Percentiles rank a stretch among this genome's conserved stretches.
Conservation (phyloP, 306 rosid species). For the Bauhinia variegata region DNA sequence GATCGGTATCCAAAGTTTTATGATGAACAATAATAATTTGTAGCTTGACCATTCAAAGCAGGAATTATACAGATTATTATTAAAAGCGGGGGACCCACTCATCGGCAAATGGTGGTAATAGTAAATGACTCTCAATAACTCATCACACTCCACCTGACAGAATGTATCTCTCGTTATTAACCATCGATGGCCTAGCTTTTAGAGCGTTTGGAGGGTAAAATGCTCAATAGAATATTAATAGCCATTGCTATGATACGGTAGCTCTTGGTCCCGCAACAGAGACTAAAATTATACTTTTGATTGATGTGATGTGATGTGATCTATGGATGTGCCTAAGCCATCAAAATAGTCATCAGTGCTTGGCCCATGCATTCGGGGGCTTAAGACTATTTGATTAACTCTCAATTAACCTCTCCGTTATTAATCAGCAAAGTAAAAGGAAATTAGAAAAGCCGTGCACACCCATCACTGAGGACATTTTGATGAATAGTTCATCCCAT, state of each 20-base stretch:
- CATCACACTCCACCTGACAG: slow-evolving; percentile 46
- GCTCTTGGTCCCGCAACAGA: slow-evolving; percentile 46
- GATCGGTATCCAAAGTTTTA: slow-evolving; percentile 63
- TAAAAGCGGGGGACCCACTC: slow-evolving; percentile 47
- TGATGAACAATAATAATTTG: slow-evolving; percentile 65
- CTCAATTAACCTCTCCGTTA: not conserved
- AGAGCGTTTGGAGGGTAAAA: slow-evolving; percentile 40
- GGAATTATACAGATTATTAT: slow-evolving; percentile 37
- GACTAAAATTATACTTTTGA: slow-evolving; percentile 49
- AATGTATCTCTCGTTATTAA: slow-evolving; percentile 35
- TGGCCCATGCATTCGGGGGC: slow-evolving; percentile 14
- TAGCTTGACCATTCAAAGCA: slow-evolving; percentile 88
- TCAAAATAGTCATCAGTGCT: slow-evolving; percentile 32
- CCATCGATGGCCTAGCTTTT: slow-evolving; percentile 53
- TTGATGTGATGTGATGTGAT: slow-evolving; percentile 77
- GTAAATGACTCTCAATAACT: slow-evolving; percentile 19
- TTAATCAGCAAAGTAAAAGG: not conserved
- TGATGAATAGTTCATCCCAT: not conserved
- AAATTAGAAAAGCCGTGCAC: too few species aligned
- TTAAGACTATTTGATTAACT: not conserved
- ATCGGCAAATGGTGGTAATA: slow-evolving; percentile 26
- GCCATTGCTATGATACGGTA: not conserved
- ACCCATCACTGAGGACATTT: too few species aligned
- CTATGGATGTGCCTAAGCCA: slow-evolving; percentile 38
- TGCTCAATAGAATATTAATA: slow-evolving; percentile 7